These are phyloP conservation scores for Backusella morwellensis DNA, from an alignment of 192 early-diverging fungal genomes.

Conservation along the genomic window DNA sequence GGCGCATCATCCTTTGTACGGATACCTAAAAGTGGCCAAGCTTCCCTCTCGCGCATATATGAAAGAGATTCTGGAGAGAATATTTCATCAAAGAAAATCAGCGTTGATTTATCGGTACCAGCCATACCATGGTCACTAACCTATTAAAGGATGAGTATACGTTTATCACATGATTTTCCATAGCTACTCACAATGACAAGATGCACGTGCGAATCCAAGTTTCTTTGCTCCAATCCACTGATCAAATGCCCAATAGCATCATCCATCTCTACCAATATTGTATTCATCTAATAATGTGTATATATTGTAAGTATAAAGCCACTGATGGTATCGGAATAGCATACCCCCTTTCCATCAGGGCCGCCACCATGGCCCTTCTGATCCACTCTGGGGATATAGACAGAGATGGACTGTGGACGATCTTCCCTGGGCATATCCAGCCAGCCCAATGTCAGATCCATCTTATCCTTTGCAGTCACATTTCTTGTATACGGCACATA, in stretches of 20 bases:
- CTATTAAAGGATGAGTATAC: constrained; percentile 29
- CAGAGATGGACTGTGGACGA: constrained; percentile 72
- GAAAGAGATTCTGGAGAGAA: constrained; percentile 36
- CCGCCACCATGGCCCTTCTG: constrained; percentile 72
- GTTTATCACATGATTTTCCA: constrained; percentile 31
- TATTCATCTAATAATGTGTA: constrained; percentile 48
- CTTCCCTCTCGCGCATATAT: constrained; percentile 51
- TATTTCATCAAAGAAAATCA: constrained; percentile 73
- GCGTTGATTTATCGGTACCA: constrained; percentile 38
- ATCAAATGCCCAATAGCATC: constrained; percentile 58
- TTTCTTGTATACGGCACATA: constrained; percentile 49
- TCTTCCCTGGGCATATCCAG: constrained; percentile 66
- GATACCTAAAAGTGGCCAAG: constrained; percentile 63
- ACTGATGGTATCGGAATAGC: neutral
- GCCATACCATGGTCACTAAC: constrained; percentile 94
- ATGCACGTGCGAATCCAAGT: constrained; percentile 64
- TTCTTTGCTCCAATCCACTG: constrained; percentile 51
- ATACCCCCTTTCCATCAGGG: constrained; percentile 59
- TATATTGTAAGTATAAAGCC: neutral
- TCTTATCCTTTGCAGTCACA: constrained; percentile 50
- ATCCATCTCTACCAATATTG: constrained; percentile 53
- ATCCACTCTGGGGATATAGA: constrained; percentile 85
- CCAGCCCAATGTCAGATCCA: constrained; percentile 69
- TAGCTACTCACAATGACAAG: constrained; percentile 38
- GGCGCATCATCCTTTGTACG: constrained; percentile 47